phyloP scores from a whole-genome alignment of 176 grass and related monocot genomes.

The Oryza punctata region DNA sequence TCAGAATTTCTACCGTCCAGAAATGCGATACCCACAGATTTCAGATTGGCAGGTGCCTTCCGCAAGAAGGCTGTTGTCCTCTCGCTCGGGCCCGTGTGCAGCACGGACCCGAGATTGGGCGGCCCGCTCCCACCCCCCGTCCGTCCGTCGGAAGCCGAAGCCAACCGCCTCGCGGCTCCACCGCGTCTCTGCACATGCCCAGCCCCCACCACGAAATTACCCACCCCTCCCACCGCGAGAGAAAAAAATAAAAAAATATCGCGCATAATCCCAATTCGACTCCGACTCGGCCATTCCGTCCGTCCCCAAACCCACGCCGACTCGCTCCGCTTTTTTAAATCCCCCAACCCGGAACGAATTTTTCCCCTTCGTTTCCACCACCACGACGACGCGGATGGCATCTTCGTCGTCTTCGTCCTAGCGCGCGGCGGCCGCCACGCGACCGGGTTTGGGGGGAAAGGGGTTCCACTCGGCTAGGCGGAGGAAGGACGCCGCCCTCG shows the following conservation, averaged over 20 bases:
- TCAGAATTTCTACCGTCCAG: background rate
- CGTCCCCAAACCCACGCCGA: background rate
- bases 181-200: slow-evolving; percentile 41
- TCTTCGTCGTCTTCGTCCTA: background rate
- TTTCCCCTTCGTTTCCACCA: slow-evolving; percentile 35
- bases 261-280: background rate
- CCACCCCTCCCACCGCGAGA: background rate
- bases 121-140: background rate
- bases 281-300: background rate
- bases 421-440: background rate
- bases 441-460: background rate
- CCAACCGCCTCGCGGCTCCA: slow-evolving; percentile 4
- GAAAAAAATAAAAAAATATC: background rate
- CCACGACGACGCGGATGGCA: slow-evolving; percentile 35
- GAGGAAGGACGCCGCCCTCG: slow-evolving; percentile 6
- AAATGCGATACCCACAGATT: background rate
- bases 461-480: slow-evolving; percentile 19
- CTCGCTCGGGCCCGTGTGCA: no score
- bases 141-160: background rate
- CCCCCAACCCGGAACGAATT: background rate
- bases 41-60: background rate
- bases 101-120: no score
- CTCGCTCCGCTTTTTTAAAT: slow-evolving; percentile 26
- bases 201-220: slow-evolving; percentile 20
- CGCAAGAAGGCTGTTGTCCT: no score